A percentile compares a stretch with the other conserved stretches of the same genome.
These are phyloP conservation scores for Lagerstroemia speciosa DNA, from an alignment of 345 rosid species.

Conservation along the genomic window DNA sequence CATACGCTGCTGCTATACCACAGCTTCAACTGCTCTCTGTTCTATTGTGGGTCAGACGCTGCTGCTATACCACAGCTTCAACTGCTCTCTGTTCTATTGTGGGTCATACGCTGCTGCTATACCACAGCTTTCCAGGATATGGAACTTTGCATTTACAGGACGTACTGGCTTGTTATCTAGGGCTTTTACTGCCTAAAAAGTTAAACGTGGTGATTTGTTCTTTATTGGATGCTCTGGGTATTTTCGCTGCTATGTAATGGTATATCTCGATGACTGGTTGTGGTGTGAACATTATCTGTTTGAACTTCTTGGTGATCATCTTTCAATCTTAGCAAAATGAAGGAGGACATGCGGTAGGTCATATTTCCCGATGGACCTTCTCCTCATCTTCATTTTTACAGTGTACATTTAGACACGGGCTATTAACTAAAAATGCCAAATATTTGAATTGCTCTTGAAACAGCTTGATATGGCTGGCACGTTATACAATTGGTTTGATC, in stretches of 20 bases:
- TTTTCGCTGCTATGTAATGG: background rate
- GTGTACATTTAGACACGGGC: too few relatives aligned
- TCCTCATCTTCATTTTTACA: too few relatives aligned
- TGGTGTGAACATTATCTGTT: background rate
- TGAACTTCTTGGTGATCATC: background rate
- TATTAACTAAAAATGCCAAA: too few relatives aligned
- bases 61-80: too few relatives aligned
- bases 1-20: background rate
- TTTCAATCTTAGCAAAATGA: background rate
- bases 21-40: background rate
- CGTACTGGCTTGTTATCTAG: constrained; percentile 15
- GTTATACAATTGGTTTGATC: too few relatives aligned
- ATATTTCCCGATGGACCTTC: too few relatives aligned
- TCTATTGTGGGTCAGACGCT: background rate
- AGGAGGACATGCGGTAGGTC: too few relatives aligned
- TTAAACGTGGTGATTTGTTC: background rate
- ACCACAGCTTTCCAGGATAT: constrained; percentile 10
- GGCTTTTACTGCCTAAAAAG: background rate
- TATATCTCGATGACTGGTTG: background rate
- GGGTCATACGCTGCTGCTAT: background rate
- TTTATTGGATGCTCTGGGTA: background rate
- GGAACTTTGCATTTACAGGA: constrained; percentile 16
- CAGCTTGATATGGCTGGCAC: too few relatives aligned
- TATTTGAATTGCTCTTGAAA: too few relatives aligned
- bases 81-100: background rate